Evolutionary conservation across 345 rosid species (phyloP), one percentile per base, ranked within the genome.

Genomic region (Excoecaria agallocha): DNA sequence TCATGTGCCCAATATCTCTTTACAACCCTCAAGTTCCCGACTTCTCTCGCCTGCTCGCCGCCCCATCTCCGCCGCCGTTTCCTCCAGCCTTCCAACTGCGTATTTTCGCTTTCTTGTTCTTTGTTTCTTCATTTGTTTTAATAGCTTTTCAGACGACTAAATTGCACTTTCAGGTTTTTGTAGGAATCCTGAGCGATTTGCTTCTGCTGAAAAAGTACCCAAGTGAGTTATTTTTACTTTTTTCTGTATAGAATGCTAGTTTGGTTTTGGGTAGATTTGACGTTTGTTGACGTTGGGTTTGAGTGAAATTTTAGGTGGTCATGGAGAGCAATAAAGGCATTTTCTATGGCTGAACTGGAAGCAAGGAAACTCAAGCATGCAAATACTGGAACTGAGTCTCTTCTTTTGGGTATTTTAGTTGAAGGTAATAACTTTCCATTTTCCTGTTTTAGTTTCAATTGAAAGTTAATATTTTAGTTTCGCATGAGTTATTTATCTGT

Each of bases 301-400:
- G 45, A 70, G 64, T 77, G 71, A 62, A 68, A 74, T 72, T 65
- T 76, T 80, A 94, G 98, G 87, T 92, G 96, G 96, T 89, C 94
- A 9, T 82, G 85, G 87, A 88, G 85, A 72, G 94, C 86, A 15
- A 88, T 92, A 22, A 94, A 88, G 80, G 82, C 98, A 37, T 89
- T 89, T 80, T 81, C 93, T 1, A 81, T 90, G 92, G 88, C 85
- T 67, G 88, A 87, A 81, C 76, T 92, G 72, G 96, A 94, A 86
- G 93, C 96, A 2, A 86, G 96, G 84, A 94, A 92, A 87, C 91
- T 90, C 50, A 90, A 85, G 86, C 83, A 81, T 74, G 78, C 89
- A 41, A 84, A 75, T 73, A 92, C 93, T 49, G 93, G 96, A 45
- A 88, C 93, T 50, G 98, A 94, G 82, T 71, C 96, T 51, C 87